Base-by-base conservation (phyloP, 768 basidiomycete species). In the Lactarius sanguifluus region DNA sequence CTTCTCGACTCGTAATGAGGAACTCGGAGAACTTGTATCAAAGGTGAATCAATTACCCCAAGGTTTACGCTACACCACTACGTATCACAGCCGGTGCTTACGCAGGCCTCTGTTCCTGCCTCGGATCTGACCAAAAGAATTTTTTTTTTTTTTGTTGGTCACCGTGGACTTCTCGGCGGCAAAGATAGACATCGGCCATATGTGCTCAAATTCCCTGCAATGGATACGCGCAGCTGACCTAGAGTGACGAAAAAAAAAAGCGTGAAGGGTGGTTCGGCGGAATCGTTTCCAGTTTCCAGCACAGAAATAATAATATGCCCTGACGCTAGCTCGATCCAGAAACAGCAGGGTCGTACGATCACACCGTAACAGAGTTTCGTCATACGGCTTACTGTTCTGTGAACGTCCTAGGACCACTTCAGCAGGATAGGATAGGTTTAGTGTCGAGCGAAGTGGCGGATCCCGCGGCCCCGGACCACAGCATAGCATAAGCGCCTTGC, bases 391-490 rank as follows among this genome's bases (percentile, higher is more conserved):
- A 52, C 1, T 23, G 10, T 23, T 13, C 23, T 18, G n/a, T 50
- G 12, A 4, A n/a, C 8, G 23, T 23, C n/a, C 9, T 36, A 12
- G 16, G 45, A 41, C 40, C 15, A 41, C 16, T 41, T 41, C 43
- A 52, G 50, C 13, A 52, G 16, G 41, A 16, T 6, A 41, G 50
- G 25, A 15, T 23, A 52, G 50, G 50, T 23, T 47, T 47, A 47
- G 45, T 47, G 45, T 28, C 1, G 28, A 41, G 41, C 18, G 7
- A 18, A 41, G 47, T 50, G 23, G 15, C 23, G 12, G 13, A 50
- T 41, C 4, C 45, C 66, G 61, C 57, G 66, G 40, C 23, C 1
- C 25, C 9, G 15, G 55, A 32, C 32, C 55, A 20, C 55, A 56
- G 55, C 55, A 30, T 34, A 5, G 50, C 50, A 13, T 52, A 23